Evolutionary conservation across 495 filamentous ascomycete species (phyloP), one percentile per base, ranked within the genome.

Genomic region (Penicillium lividum): DNA sequence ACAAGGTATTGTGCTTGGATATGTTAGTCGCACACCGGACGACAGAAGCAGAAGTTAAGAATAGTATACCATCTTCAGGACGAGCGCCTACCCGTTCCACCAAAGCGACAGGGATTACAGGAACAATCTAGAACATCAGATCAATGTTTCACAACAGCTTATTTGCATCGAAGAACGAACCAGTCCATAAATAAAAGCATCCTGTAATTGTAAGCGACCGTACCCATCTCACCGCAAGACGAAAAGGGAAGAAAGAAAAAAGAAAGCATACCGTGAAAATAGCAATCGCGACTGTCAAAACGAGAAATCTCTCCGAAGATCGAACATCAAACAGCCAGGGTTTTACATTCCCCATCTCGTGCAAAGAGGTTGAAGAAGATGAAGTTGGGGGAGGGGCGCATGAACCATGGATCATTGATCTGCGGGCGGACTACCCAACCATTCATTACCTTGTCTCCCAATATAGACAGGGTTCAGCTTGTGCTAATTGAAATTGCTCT

Each of bases 21-120:
- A 22, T 4, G 27, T 46, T n/a, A 38, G 10, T 5, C 22, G 22
- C 22, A 22, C 22, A 22, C 22, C 22, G 22, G 22, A 1, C 22
- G 22, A 22, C 22, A 22, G 22, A 22, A 22, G 22, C 22, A 22
- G 22, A 22, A 22, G 2, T 22, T 22, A 22, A 22, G 7, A n/a
- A 45, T 13, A 48, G 13, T 43, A 15, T 69, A 77, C 84, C 62
- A 78, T 82, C 67, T 43, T 86, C 77, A 27, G 81, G 72, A 0
- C 80, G 67, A 29, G 92, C 72, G 27, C 80, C 80, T 7, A 78
- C 81, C 46, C 87, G 80, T 8, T 73, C 67, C 16, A 81, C 74
- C 9, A 94, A 73, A 0, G 88, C 83, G 58, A 90, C 90, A 0
- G 91, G 91, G 16, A 95, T 80, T 27, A 93, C 88, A 3, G 90